Percentiles rank a stretch among this genome's conserved stretches.
Evolutionary conservation across 257 asterid species (phyloP).

Genomic region (Rehmannia glutinosa): DNA sequence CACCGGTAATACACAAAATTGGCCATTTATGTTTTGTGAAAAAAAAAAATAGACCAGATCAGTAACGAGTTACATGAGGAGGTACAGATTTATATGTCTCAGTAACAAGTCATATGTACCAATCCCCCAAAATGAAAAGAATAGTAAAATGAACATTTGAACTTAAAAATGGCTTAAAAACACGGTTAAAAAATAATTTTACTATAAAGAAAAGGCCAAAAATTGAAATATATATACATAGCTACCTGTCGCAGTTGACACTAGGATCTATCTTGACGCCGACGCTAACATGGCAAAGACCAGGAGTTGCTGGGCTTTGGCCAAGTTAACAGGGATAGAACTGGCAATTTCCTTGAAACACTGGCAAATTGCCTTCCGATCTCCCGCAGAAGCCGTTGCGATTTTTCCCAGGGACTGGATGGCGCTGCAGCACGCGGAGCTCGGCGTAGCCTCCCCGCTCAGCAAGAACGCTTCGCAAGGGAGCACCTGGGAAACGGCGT

Average conservation of each 20-base stretch:
- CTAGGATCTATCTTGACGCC: constrained; percentile 14
- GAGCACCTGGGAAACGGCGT: constrained; percentile 23
- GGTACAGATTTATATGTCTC: too few relatives aligned
- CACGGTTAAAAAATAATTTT: too few relatives aligned
- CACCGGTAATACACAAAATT: too few relatives aligned
- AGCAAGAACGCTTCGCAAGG: constrained; percentile 36
- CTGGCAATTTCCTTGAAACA: constrained; percentile 25
- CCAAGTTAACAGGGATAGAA: constrained; percentile 22
- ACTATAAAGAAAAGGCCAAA: too few relatives aligned
- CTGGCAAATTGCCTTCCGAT: constrained; percentile 28
- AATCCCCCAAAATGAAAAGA: too few relatives aligned
- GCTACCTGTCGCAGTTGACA: constrained; percentile 23
- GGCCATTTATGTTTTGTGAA: too few relatives aligned
- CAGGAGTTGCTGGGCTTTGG: constrained; percentile 19
- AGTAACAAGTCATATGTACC: too few relatives aligned
- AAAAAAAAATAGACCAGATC: too few relatives aligned
- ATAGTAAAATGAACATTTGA: too few relatives aligned
- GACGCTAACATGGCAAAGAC: constrained; percentile 20
- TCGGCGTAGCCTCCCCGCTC: constrained; percentile 26
- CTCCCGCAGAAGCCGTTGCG: constrained; percentile 20
- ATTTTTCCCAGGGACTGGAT: constrained; percentile 23
- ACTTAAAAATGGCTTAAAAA: too few relatives aligned
- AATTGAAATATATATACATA: too few relatives aligned
- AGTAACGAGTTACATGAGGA: too few relatives aligned
- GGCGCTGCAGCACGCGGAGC: constrained; percentile 22